Conservation (phyloP, 2,329 filamentous ascomycete genomes). For the Rhinocladiella similis region DNA sequence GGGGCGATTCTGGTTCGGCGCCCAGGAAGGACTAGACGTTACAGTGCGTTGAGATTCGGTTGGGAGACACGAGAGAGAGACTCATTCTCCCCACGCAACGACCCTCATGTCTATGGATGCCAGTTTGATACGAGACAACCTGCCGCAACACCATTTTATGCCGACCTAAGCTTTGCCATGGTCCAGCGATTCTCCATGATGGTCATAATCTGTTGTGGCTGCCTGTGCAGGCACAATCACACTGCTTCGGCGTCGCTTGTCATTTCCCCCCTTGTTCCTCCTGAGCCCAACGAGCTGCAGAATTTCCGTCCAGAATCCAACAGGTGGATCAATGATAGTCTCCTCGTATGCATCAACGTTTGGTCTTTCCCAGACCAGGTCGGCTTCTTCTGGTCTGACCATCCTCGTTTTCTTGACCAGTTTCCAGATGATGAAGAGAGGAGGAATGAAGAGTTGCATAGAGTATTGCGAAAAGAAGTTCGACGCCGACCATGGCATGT, state of each 20-base stretch:
- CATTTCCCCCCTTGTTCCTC: neutral
- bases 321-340: slow-evolving; percentile 49
- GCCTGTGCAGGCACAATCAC: too few relatives aligned
- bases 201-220: too few relatives aligned
- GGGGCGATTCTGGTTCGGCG: too few relatives aligned
- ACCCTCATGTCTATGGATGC: too few relatives aligned
- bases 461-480: slow-evolving; percentile 56
- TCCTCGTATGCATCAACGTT: slow-evolving; percentile 59
- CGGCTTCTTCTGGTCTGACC: slow-evolving; percentile 55
- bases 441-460: slow-evolving; percentile 56
- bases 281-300: slow-evolving; percentile 44
- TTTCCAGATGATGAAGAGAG: slow-evolving; percentile 64
- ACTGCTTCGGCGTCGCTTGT: neutral
- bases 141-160: too few relatives aligned
- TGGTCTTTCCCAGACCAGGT: slow-evolving; percentile 63
- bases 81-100: too few relatives aligned
- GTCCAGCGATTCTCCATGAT: too few relatives aligned
- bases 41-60: too few relatives aligned
- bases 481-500: slow-evolving; percentile 46
- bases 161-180: too few relatives aligned
- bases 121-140: too few relatives aligned
- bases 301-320: slow-evolving; percentile 59
- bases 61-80: too few relatives aligned
- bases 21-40: too few relatives aligned
- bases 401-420: slow-evolving; percentile 59